Evolutionary conservation across 2,329 filamentous ascomycete species (phyloP), one percentile per base, ranked within the genome.

Genomic region (Talaromyces sp.): DNA sequence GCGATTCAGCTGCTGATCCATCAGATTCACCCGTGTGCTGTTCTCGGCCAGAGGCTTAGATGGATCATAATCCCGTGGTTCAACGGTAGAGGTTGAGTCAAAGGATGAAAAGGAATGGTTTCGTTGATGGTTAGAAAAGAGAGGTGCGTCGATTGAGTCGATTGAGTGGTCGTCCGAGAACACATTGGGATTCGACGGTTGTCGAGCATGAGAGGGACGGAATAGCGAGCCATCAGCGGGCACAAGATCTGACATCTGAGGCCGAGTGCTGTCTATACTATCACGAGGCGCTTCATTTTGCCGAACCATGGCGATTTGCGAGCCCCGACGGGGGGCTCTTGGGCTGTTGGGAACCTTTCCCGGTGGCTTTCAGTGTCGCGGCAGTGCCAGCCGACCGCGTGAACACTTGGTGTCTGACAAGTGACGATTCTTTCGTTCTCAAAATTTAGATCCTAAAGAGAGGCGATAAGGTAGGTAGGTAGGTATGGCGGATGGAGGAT

Each of bases 151-250:
- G 58, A 80, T 71, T 13, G 77, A 73, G 67, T 82, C 79, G 68
- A 82, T 69, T 9, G 80, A 80, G 69, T 79, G 81, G 49, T 82
- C 80, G 69, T 83, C 81, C 66, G 81, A 81, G 70, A 83, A 83
- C 43, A 83, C 75, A 70, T 83, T 78, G 56, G 77, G 75, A 67
- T 80, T 78, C 39, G 70, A 73, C 67, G 70, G 73, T 73, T 69
- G 68, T 13, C 43, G 41, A 31, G 52, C 25, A 35, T 65, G 50
- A 13, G 60, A 25, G 4, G 59, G 64, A 37, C 64, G 64, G 22
- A 66, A 66, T 50, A 62, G 45, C n/a, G 64, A 58, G 60, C 64
- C 64, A 59, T 66, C 64, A 15, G 59, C 64, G 25, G 64, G 64
- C 11, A 62, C 22, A 17, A 62, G 13, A 59, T 66, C 64, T n/a